A percentile compares a stretch with the other conserved stretches of the same genome.
These are phyloP conservation scores for Prunella vulgaris DNA, from an alignment of 257 asterid species.

Conservation along the genomic window DNA sequence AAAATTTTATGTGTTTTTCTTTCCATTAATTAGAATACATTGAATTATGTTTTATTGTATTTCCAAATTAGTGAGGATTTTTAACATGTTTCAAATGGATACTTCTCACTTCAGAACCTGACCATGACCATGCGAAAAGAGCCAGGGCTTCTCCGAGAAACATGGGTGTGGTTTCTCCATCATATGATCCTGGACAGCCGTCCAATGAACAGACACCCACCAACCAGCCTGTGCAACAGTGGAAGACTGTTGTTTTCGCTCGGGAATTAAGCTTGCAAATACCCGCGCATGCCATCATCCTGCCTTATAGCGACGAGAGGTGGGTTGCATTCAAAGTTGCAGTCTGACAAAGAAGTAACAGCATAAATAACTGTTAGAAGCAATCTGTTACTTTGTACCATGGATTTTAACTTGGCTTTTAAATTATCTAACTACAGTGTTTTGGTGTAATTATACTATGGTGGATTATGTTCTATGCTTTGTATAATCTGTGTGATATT, in stretches of 20 bases:
- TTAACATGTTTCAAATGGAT: constrained; percentile 28
- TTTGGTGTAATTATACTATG: background rate
- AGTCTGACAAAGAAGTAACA: constrained; percentile 9
- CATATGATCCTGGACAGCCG: constrained; percentile 11
- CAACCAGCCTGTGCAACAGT: background rate
- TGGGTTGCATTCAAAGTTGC: constrained; percentile 47
- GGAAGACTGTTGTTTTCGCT: constrained; percentile 39
- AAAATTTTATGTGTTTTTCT: too few relatives aligned
- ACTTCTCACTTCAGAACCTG: constrained; percentile 24
- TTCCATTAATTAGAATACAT: background rate
- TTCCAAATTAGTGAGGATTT: background rate
- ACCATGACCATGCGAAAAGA: constrained; percentile 29
- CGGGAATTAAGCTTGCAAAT: constrained; percentile 23
- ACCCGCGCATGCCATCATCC: constrained; percentile 34
- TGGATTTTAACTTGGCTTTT: background rate
- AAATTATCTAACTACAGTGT: background rate
- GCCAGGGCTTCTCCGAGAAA: constrained; percentile 28
- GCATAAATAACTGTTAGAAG: background rate
- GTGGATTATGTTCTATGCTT: background rate
- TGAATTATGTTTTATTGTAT: background rate
- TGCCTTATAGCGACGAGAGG: constrained; percentile 37
- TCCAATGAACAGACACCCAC: constrained; percentile 18
- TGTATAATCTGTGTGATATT: too few relatives aligned
- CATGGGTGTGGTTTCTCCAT: constrained; percentile 18
- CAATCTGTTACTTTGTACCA: background rate